These are phyloP conservation scores for Talaromyces rugulosus DNA, from an alignment of 2,329 filamentous ascomycete genomes.

Conservation along the genomic window DNA sequence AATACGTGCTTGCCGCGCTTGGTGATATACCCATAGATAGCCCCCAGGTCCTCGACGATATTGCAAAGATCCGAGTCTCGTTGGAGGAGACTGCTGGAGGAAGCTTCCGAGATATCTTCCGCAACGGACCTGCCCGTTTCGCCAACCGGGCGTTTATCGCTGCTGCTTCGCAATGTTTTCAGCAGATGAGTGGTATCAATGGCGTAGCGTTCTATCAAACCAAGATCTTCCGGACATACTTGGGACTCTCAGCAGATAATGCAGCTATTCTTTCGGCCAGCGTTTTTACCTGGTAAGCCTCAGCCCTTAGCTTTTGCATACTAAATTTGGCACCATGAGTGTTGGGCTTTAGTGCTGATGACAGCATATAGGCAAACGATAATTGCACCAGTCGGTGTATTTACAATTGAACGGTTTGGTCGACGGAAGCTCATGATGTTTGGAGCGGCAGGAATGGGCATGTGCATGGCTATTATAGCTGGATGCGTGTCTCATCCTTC, in stretches of 20 bases:
- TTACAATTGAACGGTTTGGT: constrained; percentile 54
- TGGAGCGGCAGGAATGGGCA: constrained; percentile 21
- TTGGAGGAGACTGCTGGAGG: constrained; percentile 41
- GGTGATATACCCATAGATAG: constrained; percentile 29
- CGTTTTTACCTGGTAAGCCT: background rate
- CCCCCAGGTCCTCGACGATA: constrained; percentile 55
- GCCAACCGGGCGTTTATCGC: constrained; percentile 55
- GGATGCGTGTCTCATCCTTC: constrained; percentile 7
- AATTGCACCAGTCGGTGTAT: constrained; percentile 27
- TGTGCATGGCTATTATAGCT: constrained; percentile 15
- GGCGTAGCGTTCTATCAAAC: constrained; percentile 51
- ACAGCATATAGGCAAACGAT: constrained; percentile 20
- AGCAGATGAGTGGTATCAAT: constrained; percentile 58
- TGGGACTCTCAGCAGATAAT: constrained; percentile 18
- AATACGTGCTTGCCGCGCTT: constrained; percentile 51
- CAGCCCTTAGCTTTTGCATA: constrained; percentile 56
- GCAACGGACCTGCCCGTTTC: constrained; percentile 42
- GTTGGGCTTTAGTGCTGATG: constrained; percentile 25
- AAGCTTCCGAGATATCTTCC: constrained; percentile 48
- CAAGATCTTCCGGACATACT: constrained; percentile 58
- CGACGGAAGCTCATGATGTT: constrained; percentile 54
- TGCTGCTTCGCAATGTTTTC: constrained; percentile 57
- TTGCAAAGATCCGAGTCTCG: constrained; percentile 45
- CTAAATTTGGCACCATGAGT: constrained; percentile 15
- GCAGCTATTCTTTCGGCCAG: constrained; percentile 34